Evolutionary conservation across 1,284 basidiomycete species (phyloP).

Genomic region (Leccinum pachyderme): DNA sequence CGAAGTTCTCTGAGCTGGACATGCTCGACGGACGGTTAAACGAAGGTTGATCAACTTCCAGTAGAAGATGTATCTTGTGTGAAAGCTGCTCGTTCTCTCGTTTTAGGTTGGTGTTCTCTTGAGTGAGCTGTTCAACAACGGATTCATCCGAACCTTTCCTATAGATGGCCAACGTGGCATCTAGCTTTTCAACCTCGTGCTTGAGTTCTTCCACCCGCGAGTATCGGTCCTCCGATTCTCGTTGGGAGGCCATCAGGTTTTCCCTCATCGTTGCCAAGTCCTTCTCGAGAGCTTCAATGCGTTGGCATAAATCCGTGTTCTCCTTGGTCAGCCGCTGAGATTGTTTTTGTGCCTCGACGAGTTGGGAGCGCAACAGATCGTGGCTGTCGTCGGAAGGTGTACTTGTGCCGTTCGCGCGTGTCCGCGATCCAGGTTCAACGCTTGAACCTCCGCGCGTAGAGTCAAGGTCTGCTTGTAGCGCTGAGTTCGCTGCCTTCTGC

Average conservation of each 20-base stretch:
- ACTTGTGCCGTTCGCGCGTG: constrained; percentile 72
- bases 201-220: constrained; percentile 77
- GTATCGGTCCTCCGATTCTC: constrained; percentile 73
- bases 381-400: constrained; percentile 75
- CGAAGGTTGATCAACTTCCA: constrained; percentile 77
- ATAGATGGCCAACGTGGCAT: constrained; percentile 72
- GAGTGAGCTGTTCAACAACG: constrained; percentile 70
- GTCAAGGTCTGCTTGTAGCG: constrained; percentile 82
- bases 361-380: constrained; percentile 63
- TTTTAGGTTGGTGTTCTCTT: constrained; percentile 73
- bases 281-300: constrained; percentile 72
- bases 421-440: constrained; percentile 55
- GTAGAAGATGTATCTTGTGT: constrained; percentile 82
- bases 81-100: constrained; percentile 83
- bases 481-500: constrained; percentile 78
- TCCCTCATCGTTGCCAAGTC: constrained; percentile 74
- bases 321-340: constrained; percentile 65
- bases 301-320: constrained; percentile 74
- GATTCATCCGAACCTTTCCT: constrained; percentile 73
- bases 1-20: constrained; percentile 82
- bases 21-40: constrained; percentile 69
- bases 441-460: constrained; percentile 54
- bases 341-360: constrained; percentile 71
- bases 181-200: constrained; percentile 76
- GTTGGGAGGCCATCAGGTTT: constrained; percentile 67